Percentiles rank a stretch among this genome's conserved stretches.
These are phyloP conservation scores for Eragrostis nindensis DNA, from an alignment of 176 grass and related monocot species.

Conservation along the genomic window DNA sequence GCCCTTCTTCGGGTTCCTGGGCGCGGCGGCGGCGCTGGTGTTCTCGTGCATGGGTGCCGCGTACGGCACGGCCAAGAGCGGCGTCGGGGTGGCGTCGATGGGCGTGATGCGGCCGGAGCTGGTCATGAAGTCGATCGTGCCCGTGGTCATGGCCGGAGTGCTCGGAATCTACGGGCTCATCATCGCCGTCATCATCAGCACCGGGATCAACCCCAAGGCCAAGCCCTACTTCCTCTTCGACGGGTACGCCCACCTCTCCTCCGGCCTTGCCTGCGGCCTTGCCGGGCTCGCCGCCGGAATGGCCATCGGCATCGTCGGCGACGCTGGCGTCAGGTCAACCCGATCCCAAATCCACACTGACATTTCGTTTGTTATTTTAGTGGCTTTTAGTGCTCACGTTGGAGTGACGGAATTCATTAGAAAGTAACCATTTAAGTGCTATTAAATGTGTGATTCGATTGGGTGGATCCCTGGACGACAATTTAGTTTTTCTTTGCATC, in stretches of 20 bases:
- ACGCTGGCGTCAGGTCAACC: constrained; percentile 58
- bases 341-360: neutral
- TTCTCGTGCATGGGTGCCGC: constrained; percentile 75
- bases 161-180: constrained; percentile 70
- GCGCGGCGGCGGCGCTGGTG: constrained; percentile 65
- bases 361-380: neutral
- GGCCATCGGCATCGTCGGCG: constrained; percentile 71
- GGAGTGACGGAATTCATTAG: neutral
- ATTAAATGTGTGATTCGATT: neutral
- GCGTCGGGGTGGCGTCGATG: constrained; percentile 73
- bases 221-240: constrained; percentile 72
- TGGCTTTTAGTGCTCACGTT: neutral
- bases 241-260: constrained; percentile 65
- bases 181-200: constrained; percentile 72
- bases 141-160: constrained; percentile 70
- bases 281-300: constrained; percentile 58
- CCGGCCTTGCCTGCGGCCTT: constrained; percentile 62
- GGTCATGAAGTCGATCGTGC: constrained; percentile 69
- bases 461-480: no score
- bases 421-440: neutral
- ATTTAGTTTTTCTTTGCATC: neutral
- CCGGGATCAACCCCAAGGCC: constrained; percentile 72
- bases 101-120: constrained; percentile 72
- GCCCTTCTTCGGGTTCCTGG: constrained; percentile 78
- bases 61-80: constrained; percentile 72